Conservation (phyloP, 129 eudicot genomes). For the Artemisia argyi region DNA sequence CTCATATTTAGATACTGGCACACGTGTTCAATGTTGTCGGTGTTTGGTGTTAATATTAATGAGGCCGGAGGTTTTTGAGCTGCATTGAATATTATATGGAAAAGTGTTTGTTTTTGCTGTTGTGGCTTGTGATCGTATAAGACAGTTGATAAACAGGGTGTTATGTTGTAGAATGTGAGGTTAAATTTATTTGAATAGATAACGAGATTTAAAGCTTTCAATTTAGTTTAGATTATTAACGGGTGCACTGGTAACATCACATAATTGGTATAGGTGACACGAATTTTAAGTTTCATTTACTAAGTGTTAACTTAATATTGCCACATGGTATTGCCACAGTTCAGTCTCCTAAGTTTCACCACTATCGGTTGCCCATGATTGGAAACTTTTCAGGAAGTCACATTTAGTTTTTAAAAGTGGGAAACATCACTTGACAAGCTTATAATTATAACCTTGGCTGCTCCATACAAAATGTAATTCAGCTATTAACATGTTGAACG, state of each 20-base stretch:
- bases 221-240: not conserved
- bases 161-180: conserved; percentile 14
- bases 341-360: conserved; percentile 13
- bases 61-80: too few relatives aligned
- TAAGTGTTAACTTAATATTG: not conserved
- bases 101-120: not conserved
- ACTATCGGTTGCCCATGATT: not conserved
- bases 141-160: conserved; percentile 2
- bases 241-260: conserved; percentile 19
- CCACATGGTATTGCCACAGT: conserved; percentile 18
- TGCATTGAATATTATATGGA: too few relatives aligned
- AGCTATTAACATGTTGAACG: conserved; percentile 7
- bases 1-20: too few relatives aligned
- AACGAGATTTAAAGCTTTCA: not conserved
- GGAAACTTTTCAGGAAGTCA: conserved; percentile 2
- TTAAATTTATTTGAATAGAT: not conserved
- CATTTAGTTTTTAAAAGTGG: conserved; percentile 9
- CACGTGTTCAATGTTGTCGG: too few relatives aligned
- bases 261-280: conserved; percentile 1
- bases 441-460: conserved; percentile 5
- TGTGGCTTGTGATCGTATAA: conserved; percentile 2
- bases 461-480: conserved; percentile 1
- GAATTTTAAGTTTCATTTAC: not conserved
- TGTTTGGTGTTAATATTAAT: too few relatives aligned
- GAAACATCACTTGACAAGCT: not conserved